These are phyloP conservation scores for Paraconiothyrium sp. DNA, from an alignment of 2,329 filamentous ascomycete species.

Conservation along the genomic window DNA sequence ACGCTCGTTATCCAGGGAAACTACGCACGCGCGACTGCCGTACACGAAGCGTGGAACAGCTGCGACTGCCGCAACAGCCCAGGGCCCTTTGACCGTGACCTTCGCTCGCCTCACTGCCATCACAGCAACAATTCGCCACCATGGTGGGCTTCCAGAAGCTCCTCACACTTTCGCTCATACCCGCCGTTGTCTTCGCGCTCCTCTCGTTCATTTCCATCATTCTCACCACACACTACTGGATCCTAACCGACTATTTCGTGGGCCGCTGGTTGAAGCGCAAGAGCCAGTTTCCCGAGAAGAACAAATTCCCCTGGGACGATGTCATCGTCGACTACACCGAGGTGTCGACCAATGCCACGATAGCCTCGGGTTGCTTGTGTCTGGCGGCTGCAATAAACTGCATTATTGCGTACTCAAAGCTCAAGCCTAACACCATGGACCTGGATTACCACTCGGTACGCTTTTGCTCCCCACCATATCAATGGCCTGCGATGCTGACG, in stretches of 20 bases:
- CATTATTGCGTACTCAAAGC: slow-evolving; percentile 35
- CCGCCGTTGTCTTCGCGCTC: slow-evolving; percentile 36
- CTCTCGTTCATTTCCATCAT: slow-evolving; percentile 40
- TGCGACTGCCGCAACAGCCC: neutral
- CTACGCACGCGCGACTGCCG: neutral
- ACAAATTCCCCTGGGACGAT: slow-evolving; percentile 31
- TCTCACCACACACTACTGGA: slow-evolving; percentile 43
- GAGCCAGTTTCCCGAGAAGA: slow-evolving; percentile 29
- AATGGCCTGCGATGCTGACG: slow-evolving; percentile 14
- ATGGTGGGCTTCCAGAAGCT: slow-evolving; percentile 21
- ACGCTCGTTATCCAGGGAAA: neutral
- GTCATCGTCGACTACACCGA: slow-evolving; percentile 40
- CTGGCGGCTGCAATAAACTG: slow-evolving; percentile 34
- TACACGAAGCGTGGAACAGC: neutral
- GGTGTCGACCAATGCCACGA: slow-evolving; percentile 36
- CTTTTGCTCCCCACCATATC: neutral
- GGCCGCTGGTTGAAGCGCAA: slow-evolving; percentile 30
- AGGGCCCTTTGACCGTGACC: neutral
- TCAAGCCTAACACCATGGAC: slow-evolving; percentile 38
- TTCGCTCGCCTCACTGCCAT: neutral
- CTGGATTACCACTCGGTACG: slow-evolving; percentile 35
- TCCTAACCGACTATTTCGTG: slow-evolving; percentile 40
- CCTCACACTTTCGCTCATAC: slow-evolving; percentile 35
- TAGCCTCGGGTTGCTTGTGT: slow-evolving; percentile 38
- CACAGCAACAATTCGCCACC: neutral